Evolutionary conservation across 2,329 filamentous ascomycete genomes (phyloP), one percentile per base, ranked within the genome.

Genomic region (Emmonsiellopsis sp.): DNA sequence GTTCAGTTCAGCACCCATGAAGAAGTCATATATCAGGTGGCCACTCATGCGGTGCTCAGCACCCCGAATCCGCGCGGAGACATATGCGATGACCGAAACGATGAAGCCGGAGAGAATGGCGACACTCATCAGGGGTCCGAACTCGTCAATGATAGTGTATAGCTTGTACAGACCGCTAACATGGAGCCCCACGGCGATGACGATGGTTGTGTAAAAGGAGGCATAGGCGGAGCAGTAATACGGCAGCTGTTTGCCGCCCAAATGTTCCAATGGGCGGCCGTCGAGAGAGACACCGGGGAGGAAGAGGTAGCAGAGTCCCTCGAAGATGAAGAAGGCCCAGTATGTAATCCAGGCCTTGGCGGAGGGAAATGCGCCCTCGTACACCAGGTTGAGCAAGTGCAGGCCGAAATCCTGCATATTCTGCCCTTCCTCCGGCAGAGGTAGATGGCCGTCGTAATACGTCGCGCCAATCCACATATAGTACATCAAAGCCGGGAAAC

Each of bases 381-480:
- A 93, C 52, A 88, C 83, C 57, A 95, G 76, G 57, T 84, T 66
- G 59, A 74, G 79, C 68, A 97, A 71, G 60, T 95, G 84, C 54
- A 76, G 71, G 52, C 80, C 77, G 67, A 96, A 97, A 15, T 92
- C 84, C 10, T 65, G 61, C 67, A 82, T 81, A 61, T 78, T 84
- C 76, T 95, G 79, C 42, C 80, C 86, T 43, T 80, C 68, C 2
- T 74, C 73, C 1, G 83, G 87, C 43, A 75, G 73, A 13, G 93
- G 93, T 50, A 94, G 77, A 58, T 87, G 84, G 62, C 92, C 92
- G 67, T 89, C 77, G 73, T 96, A 98, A 74, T 92, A 95, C 49
- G 85, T 91, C 35, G 92, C 87, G 50, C 93, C 93, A 70, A 95
- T 85, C 91, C 91, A 97, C 91, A 98, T 95, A 75, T 96, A 97